phyloP scores from a whole-genome alignment of 148 eudicot species.

The Rhododendron simsii region DNA sequence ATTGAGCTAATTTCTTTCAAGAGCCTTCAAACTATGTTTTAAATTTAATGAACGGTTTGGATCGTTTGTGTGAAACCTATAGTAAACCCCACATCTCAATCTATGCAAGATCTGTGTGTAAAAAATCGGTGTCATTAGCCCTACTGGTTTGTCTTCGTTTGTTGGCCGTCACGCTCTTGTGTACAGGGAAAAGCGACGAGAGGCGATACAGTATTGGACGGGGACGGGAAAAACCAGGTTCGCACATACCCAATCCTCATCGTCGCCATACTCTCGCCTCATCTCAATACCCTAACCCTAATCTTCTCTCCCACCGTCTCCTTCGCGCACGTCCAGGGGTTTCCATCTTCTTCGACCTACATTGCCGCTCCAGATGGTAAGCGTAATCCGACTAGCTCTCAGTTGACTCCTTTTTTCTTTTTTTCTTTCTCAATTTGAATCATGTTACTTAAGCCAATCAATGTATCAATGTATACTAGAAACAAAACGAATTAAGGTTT shows the following conservation, averaged over 20 bases:
- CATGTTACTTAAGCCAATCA: not conserved
- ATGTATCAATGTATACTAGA: not conserved
- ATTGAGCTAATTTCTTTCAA: too few species aligned
- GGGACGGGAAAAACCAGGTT: conserved; percentile 19
- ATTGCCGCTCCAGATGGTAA: conserved; percentile 6
- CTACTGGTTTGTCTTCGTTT: not conserved
- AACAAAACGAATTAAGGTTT: not conserved
- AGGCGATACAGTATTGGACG: not conserved
- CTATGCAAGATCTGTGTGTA: too few species aligned
- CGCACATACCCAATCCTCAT: conserved; percentile 32
- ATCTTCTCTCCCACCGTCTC: not conserved
- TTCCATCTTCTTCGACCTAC: not conserved
- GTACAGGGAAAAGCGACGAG: not conserved
- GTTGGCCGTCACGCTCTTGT: not conserved
- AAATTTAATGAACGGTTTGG: too few species aligned
- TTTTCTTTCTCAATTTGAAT: not conserved
- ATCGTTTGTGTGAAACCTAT: too few species aligned
- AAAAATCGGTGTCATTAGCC: too few species aligned
- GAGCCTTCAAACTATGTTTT: too few species aligned
- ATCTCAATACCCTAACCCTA: conserved; percentile 2
- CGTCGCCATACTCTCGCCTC: not conserved
- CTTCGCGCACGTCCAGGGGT: not conserved
- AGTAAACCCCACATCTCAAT: too few species aligned
- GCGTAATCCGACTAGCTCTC: not conserved
- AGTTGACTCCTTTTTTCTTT: not conserved